Base-by-base conservation (phyloP, 2,329 filamentous ascomycete genomes). In the Epichloe sp. region DNA sequence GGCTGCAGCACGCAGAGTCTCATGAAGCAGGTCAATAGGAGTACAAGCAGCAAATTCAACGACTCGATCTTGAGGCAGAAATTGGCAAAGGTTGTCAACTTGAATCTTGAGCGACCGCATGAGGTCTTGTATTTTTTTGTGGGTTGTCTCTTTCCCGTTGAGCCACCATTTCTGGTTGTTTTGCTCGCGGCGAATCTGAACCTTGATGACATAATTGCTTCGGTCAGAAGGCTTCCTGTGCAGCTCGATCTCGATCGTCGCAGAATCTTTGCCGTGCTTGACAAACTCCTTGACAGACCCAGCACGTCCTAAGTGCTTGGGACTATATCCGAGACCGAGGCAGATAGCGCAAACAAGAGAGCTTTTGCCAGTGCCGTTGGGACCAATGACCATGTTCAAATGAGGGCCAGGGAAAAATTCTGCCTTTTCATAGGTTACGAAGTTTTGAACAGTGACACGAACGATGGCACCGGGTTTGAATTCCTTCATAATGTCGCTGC, bases 331-430 rank as follows among this genome's bases (percentile, higher is more conserved):
- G 26, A 98, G 72, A 2, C 93, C 93, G 14, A 98, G 71, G 62
- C 93, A 97, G 58, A 98, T 95, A 44, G 93, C 93, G 68, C 93
- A 98, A 43, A 98, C 91, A 26, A 98, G 75, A 0, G 93, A 96
- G 68, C 91, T 97, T 70, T 98, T 98, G 51, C 93, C 93, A 0
- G 93, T 97, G 36, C 93, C 93, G 62, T 98, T 98, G n/a, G 93
- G 93, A 0, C 93, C 93, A 59, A 98, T 95, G 49, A 98, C 84
- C 91, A 98, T 97, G 65, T 98, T 98, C 62, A 98, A 68, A 63
- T 87, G 91, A 1, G 93, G 91, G 0, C 93, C 93, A 12, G 89
- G 88, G 53, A 85, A 80, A 66, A 97, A 96, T 57, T 95, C 90
- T 51, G 89, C 91, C 49, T 84, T 82, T 47, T 87, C 89, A 68